Evolutionary conservation across 164 flowering plant species (phyloP).

Genomic region (Vitis rotundifolia): DNA sequence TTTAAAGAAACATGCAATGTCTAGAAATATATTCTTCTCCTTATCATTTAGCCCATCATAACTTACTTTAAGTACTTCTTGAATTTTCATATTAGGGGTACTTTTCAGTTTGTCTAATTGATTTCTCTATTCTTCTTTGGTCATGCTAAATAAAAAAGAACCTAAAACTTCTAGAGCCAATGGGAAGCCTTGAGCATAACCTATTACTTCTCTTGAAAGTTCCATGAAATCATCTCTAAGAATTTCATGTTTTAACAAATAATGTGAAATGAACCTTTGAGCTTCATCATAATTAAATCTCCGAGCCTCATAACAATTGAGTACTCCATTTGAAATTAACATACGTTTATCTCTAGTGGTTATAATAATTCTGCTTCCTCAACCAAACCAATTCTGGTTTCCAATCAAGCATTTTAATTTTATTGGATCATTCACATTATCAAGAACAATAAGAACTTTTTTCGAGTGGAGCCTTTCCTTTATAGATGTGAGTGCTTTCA

Average conservation of each 20-base stretch:
- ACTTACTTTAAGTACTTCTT: not conserved
- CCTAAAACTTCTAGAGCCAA: conserved; percentile 7
- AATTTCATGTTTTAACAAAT: not conserved
- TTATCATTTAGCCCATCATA: not conserved
- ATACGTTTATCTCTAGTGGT: conserved; percentile 11
- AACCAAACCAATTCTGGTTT: conserved; percentile 7
- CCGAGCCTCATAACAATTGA: not conserved
- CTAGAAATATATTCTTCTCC: not conserved
- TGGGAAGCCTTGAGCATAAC: not conserved
- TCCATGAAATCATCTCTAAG: not conserved
- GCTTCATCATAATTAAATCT: not conserved
- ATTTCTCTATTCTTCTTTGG: not conserved
- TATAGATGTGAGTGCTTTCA: not conserved
- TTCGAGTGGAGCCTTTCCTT: not conserved
- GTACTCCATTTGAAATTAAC: not conserved
- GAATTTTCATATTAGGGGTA: not conserved
- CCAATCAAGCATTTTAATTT: conserved; percentile 5
- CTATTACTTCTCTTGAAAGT: not conserved
- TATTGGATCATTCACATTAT: not conserved
- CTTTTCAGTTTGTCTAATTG: not conserved
- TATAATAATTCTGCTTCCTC: conserved; percentile 8
- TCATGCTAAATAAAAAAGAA: not conserved
- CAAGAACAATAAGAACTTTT: conserved; percentile 7
- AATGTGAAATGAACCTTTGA: not conserved
- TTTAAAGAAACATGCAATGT: conserved; percentile 9